Conservation (phyloP, 179 eudicot species). For the Spinacia oleracea region DNA sequence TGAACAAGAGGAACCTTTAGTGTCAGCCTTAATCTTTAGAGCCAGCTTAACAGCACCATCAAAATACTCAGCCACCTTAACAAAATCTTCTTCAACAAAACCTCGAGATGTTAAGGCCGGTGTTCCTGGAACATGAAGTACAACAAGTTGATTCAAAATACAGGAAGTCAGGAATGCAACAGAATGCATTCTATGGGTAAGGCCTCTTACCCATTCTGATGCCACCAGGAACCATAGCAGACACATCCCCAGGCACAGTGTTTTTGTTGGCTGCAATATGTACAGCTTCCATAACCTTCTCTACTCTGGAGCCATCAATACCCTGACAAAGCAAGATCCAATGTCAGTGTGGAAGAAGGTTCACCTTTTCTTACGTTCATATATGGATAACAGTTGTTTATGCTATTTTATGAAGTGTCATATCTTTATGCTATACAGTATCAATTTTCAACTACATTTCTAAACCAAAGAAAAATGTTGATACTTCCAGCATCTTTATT, state of each 20-base stretch:
- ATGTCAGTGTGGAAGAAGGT: neutral
- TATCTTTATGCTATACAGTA: no score
- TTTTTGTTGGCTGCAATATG: slow-evolving; percentile 98
- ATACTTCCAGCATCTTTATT: neutral
- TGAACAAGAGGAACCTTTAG: slow-evolving; percentile 49
- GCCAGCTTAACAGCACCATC: slow-evolving; percentile 86
- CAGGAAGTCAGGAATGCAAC: neutral
- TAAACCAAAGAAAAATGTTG: neutral
- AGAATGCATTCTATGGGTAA: neutral
- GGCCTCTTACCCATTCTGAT: slow-evolving; percentile 78
- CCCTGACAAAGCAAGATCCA: slow-evolving; percentile 50
- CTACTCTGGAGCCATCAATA: slow-evolving; percentile 97
- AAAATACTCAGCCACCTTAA: slow-evolving; percentile 86
- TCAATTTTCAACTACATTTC: neutral
- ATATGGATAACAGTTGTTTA: neutral
- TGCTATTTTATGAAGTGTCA: neutral
- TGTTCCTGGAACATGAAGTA: slow-evolving; percentile 53
- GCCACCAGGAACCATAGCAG: slow-evolving; percentile 99
- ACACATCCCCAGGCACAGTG: slow-evolving; percentile 98
- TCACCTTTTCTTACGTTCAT: neutral
- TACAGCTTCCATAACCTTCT: slow-evolving; percentile 89
- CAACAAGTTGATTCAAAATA: neutral
- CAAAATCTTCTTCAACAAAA: slow-evolving; percentile 88
- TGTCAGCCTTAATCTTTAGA: slow-evolving; percentile 65
- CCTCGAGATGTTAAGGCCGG: slow-evolving; percentile 97